Evolutionary conservation across 495 filamentous ascomycete genomes (phyloP).

Genomic region (Hypoxylon intermedium): DNA sequence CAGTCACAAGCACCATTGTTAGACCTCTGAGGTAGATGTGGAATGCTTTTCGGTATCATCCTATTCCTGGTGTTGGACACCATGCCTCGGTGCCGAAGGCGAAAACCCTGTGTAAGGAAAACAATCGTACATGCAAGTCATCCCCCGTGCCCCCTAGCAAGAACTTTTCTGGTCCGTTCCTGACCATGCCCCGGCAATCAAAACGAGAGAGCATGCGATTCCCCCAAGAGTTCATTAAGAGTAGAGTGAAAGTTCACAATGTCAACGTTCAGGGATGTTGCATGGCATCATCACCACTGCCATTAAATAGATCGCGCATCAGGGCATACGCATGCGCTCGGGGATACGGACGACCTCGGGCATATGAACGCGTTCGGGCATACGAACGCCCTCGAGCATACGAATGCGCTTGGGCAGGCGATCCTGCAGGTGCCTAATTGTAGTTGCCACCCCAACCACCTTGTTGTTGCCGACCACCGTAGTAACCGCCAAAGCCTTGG

Average conservation of each 20-base stretch:
- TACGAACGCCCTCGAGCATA: too few species aligned
- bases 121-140: slow-evolving; percentile 46
- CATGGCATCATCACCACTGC: slow-evolving; percentile 4
- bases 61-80: slow-evolving; percentile 44
- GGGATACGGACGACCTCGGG: too few species aligned
- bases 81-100: slow-evolving; percentile 36
- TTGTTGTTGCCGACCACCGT: slow-evolving; percentile 57
- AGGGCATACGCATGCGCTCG: too few species aligned
- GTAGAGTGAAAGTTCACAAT: slow-evolving; percentile 26
- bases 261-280: slow-evolving; percentile 5
- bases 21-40: too few species aligned
- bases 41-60: slow-evolving; percentile 41
- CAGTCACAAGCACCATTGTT: too few species aligned
- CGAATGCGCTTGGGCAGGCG: too few species aligned
- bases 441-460: slow-evolving; percentile 78
- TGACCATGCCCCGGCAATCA: slow-evolving; percentile 35
- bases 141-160: slow-evolving; percentile 35
- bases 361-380: too few species aligned
- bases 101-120: slow-evolving; percentile 40
- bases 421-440: slow-evolving; percentile 47
- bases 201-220: slow-evolving; percentile 38
- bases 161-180: slow-evolving; percentile 42
- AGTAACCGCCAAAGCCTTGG: slow-evolving; percentile 60
- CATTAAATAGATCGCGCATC: too few species aligned
- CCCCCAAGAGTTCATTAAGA: slow-evolving; percentile 38